Evolutionary conservation across 2,329 filamentous ascomycete species (phyloP), one percentile per base, ranked within the genome.

Genomic region (Beauveria bassiana): DNA sequence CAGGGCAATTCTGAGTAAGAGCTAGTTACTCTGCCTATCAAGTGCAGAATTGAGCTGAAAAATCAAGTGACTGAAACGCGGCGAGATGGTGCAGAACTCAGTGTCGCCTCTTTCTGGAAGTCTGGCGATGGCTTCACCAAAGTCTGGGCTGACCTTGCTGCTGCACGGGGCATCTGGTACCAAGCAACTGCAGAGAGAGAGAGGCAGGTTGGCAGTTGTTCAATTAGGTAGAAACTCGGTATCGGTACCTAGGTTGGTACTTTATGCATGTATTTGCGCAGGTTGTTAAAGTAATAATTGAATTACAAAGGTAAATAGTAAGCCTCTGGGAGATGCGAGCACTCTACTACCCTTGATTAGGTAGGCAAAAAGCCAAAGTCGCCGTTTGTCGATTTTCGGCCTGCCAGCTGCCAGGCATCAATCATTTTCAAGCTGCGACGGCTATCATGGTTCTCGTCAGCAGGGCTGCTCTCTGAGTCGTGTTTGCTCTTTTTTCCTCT

Each of bases 371-470:
- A 18, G 42, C 31, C 31, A 34, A 34, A 10, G 14, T n/a, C 31
- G 43, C 31, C 31, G 20, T 49, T 31, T 59, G 46, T 20, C 47
- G 7, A 4, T 3, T 31, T 51, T 42, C 20, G 22, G 46, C 47
- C 56, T 59, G 56, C 46, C 56, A 59, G 56, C 34, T 59, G 56
- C 34, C 46, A 49, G 55, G 55, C 46, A 51, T 28, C 55, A 49
- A 42, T 22, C n/a, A 10, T 40, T 14, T 14, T 3, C 18, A 31
- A 5, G 16, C 10, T 42, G 31, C 20, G 53, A 20, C 28, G 3
- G 22, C 22, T n/a, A 34, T 31, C 12, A n/a, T 50, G 31, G 3
- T 18, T 18, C 8, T 51, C 24, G 24, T 43, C 56, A 22, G 7
- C 18, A 47, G 28, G 38, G 26, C 38, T 45, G 43, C 26, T 16